These are phyloP conservation scores for Stagonosporopsis vannaccii DNA, from an alignment of 2,329 filamentous ascomycete species.

Conservation along the genomic window DNA sequence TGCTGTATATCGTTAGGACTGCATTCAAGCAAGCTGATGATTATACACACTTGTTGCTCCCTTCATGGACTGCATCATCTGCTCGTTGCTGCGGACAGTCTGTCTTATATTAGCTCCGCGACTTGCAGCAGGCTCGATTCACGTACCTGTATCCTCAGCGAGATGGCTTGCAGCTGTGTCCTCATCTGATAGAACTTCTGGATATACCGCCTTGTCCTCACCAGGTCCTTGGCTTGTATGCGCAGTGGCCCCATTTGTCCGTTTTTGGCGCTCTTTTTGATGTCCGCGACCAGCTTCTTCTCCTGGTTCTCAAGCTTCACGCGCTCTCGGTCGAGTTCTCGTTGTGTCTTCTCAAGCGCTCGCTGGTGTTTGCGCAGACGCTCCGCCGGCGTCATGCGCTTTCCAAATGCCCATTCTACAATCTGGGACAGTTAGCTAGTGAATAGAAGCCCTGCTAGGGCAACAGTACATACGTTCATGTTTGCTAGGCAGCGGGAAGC, in stretches of 20 bases:
- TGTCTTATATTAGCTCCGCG: constrained; percentile 50
- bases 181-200: constrained; percentile 99
- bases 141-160: constrained; percentile 85
- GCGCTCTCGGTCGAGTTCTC: constrained; percentile 92
- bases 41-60: constrained; percentile 72
- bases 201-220: constrained; percentile 90
- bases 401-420: constrained; percentile 98
- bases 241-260: constrained; percentile 98
- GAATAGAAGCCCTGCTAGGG: neutral
- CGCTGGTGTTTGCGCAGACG: constrained; percentile 92
- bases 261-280: constrained; percentile 98
- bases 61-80: constrained; percentile 99
- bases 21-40: neutral
- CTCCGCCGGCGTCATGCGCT: constrained; percentile 97
- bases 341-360: constrained; percentile 95
- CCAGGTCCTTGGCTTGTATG: constrained; percentile 97
- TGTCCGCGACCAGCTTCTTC: constrained; percentile 94
- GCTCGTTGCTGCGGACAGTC: constrained; percentile 97
- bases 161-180: constrained; percentile 95
- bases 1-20: constrained; percentile 52
- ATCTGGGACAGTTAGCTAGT: constrained; percentile 65
- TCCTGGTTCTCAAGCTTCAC: constrained; percentile 98
- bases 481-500: constrained; percentile 27
- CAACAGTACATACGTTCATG: constrained; percentile 64
- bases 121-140: neutral